Conservation (phyloP, 495 filamentous ascomycete species). For the Annulohypoxylon moriforme region DNA sequence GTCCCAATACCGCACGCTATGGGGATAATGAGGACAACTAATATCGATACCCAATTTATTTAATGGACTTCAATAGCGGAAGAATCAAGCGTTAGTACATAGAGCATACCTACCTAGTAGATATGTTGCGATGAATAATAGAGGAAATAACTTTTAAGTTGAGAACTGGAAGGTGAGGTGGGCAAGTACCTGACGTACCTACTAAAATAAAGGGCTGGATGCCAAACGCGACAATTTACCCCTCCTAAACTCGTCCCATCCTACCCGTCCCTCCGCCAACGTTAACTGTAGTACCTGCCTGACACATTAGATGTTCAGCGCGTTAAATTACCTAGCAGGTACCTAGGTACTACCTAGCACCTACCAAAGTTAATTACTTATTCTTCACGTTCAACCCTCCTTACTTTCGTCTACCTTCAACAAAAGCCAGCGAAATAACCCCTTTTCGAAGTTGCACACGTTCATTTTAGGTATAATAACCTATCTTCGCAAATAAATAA, state of each 20-base stretch:
- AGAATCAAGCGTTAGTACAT: not conserved
- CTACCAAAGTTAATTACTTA: too few species aligned
- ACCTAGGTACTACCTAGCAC: too few species aligned
- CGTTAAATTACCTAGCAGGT: too few species aligned
- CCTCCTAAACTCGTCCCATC: not conserved
- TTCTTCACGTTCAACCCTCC: not conserved
- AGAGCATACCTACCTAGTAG: too few species aligned
- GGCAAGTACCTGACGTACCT: too few species aligned
- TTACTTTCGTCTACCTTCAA: not conserved
- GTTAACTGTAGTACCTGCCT: not conserved
- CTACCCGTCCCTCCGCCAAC: not conserved
- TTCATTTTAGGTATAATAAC: not conserved
- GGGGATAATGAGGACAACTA: not conserved
- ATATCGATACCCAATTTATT: not conserved
- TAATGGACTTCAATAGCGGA: not conserved
- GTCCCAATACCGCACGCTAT: not conserved
- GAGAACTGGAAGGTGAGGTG: not conserved
- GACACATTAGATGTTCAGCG: too few species aligned
- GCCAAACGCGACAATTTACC: not conserved
- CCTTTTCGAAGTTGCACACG: not conserved
- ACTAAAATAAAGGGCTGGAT: too few species aligned
- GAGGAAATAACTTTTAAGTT: too few species aligned
- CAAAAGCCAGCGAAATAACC: not conserved
- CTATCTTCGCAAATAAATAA: not conserved
- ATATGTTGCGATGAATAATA: not conserved